Evolutionary conservation across 345 rosid species (phyloP).

Genomic region (Gossypium mustelinum): DNA sequence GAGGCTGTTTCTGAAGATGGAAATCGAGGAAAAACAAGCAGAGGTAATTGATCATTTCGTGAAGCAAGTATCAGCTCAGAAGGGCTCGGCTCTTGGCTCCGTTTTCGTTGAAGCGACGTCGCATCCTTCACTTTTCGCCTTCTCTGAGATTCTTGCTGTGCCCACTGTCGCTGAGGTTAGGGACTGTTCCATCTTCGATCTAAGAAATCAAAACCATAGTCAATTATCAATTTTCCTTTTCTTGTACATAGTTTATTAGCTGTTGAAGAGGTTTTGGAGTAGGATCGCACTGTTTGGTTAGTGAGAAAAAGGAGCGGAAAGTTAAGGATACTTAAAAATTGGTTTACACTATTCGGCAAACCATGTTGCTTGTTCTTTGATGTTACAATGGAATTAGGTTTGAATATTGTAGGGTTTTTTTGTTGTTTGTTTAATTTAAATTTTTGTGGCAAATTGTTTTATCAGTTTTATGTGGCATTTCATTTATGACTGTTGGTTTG

Average conservation of each 20-base stretch:
- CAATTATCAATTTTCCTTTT: not conserved
- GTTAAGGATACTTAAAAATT: not conserved
- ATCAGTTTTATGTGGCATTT: not conserved
- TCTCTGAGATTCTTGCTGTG: constrained; percentile 89
- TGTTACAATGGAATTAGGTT: not conserved
- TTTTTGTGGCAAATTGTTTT: not conserved
- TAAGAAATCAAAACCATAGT: not conserved
- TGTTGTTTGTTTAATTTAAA: not conserved
- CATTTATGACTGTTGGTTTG: not conserved
- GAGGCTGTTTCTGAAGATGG: constrained; percentile 39
- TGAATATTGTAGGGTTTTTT: not conserved
- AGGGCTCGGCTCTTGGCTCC: constrained; percentile 49
- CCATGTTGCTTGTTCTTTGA: not conserved
- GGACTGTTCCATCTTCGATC: not conserved
- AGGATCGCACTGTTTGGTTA: constrained; percentile 2
- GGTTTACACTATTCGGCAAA: not conserved
- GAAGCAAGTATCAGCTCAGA: constrained; percentile 45
- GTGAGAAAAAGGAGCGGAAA: constrained; percentile 10
- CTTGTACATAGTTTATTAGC: not conserved
- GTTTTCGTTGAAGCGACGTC: constrained; percentile 76
- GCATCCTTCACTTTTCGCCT: constrained; percentile 84
- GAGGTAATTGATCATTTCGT: constrained; percentile 65
- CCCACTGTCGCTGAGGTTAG: constrained; percentile 50
- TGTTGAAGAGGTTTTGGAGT: not conserved
- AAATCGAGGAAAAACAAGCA: constrained; percentile 73